phyloP scores from a whole-genome alignment of 1,139 yeast species.

The Geotrichum bryndzae region DNA sequence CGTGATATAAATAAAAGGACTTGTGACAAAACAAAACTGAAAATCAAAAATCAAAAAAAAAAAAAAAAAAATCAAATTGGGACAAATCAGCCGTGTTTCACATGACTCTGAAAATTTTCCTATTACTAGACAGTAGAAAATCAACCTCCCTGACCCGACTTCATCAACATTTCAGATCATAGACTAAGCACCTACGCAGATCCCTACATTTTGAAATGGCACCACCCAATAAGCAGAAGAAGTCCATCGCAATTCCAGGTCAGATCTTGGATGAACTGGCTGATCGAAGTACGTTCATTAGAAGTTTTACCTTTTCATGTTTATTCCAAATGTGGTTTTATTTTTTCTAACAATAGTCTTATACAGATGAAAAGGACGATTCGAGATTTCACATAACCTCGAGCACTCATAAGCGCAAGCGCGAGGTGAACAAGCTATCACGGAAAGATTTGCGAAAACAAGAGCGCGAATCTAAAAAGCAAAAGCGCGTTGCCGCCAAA shows the following conservation, averaged over 20 bases:
- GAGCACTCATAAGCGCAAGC: constrained; percentile 8
- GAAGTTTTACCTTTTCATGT: not conserved
- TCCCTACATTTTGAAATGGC: not conserved
- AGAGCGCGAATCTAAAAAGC: constrained; percentile 21
- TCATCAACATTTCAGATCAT: not conserved
- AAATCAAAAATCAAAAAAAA: no score
- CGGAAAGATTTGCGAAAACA: constrained; percentile 26
- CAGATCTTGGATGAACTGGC: constrained; percentile 11
- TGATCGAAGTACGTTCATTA: not conserved
- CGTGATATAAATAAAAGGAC: not conserved
- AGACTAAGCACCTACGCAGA: not conserved
- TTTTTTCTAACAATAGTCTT: not conserved
- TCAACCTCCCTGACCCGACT: not conserved
- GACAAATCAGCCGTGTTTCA: not conserved
- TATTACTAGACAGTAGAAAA: not conserved
- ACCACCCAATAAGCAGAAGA: constrained; percentile 2
- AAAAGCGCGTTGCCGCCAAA: constrained; percentile 11
- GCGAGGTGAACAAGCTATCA: not conserved
- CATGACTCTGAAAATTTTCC: not conserved
- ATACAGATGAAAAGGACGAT: constrained; percentile 1
- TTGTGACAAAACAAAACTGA: not conserved
- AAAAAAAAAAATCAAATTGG: not conserved
- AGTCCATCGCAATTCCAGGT: constrained; percentile 11
- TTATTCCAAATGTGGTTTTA: not conserved
- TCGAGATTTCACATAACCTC: constrained; percentile 6